These are phyloP conservation scores for Chalara sp. DNA, from an alignment of 2,329 filamentous ascomycete genomes.

Conservation along the genomic window DNA sequence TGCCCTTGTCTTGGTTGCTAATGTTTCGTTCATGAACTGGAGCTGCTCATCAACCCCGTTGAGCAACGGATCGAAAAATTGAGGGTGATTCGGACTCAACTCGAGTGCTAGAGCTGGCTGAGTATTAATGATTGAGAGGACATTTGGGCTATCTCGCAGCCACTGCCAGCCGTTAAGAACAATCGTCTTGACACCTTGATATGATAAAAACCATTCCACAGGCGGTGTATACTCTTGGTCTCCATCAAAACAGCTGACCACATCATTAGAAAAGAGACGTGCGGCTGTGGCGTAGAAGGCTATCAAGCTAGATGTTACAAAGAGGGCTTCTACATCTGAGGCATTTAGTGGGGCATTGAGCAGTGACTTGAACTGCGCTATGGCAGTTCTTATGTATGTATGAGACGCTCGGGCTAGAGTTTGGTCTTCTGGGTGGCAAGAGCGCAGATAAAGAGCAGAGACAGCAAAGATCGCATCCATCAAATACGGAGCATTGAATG, in stretches of 20 bases:
- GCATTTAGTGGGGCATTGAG: constrained; percentile 50
- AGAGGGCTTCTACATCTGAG: constrained; percentile 55
- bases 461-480: constrained; percentile 59
- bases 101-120: constrained; percentile 57
- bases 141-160: constrained; percentile 49
- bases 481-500: constrained; percentile 53
- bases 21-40: constrained; percentile 20
- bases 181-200: constrained; percentile 60
- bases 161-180: constrained; percentile 59
- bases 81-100: constrained; percentile 42
- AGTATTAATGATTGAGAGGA: constrained; percentile 55
- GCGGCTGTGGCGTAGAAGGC: constrained; percentile 61
- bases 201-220: constrained; percentile 59
- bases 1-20: constrained; percentile 34
- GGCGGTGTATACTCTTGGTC: constrained; percentile 49
- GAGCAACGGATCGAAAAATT: constrained; percentile 56
- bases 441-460: constrained; percentile 55
- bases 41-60: constrained; percentile 52
- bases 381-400: constrained; percentile 56
- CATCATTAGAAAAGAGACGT: constrained; percentile 55
- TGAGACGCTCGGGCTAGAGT: constrained; percentile 56
- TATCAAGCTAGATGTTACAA: constrained; percentile 57
- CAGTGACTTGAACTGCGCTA: constrained; percentile 52
- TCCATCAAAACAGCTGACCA: constrained; percentile 49
- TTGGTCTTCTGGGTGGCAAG: constrained; percentile 49